Conservation (phyloP, 192 early-diverging fungal species). For the Coemansia sp. region DNA sequence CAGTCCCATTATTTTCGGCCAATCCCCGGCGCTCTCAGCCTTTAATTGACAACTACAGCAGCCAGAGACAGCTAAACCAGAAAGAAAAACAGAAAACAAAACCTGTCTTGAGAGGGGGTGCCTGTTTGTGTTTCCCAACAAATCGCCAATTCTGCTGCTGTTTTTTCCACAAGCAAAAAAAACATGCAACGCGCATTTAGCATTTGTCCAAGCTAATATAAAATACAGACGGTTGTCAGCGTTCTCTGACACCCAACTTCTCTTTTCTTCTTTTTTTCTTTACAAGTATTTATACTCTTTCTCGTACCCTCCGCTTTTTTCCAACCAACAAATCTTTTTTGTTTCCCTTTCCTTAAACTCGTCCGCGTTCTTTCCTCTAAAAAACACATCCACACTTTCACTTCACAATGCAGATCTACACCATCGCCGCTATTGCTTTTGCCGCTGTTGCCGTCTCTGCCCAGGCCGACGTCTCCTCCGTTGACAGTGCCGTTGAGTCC, state of each 20-base stretch:
- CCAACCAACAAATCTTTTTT: not conserved
- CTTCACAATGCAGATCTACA: constrained; percentile 46
- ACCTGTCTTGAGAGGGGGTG: no score
- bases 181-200: not conserved
- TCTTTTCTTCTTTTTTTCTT: not conserved
- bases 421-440: constrained; percentile 28
- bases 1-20: not conserved
- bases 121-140: not conserved
- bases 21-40: not conserved
- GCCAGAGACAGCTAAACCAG: not conserved
- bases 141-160: not conserved
- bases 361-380: not conserved
- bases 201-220: not conserved
- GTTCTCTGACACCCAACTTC: not conserved
- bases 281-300: constrained; percentile 14
- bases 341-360: constrained; percentile 6
- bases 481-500: constrained; percentile 2
- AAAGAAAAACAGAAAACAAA: no score
- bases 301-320: constrained; percentile 1
- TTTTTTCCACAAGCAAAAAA: not conserved
- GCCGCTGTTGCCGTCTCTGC: constrained; percentile 32
- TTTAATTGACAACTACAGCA: not conserved
- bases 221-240: not conserved
- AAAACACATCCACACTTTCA: not conserved
- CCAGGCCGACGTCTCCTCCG: constrained; percentile 3